Evolutionary conservation across 306 rosid species (phyloP).

Genomic region (Myrica gale): DNA sequence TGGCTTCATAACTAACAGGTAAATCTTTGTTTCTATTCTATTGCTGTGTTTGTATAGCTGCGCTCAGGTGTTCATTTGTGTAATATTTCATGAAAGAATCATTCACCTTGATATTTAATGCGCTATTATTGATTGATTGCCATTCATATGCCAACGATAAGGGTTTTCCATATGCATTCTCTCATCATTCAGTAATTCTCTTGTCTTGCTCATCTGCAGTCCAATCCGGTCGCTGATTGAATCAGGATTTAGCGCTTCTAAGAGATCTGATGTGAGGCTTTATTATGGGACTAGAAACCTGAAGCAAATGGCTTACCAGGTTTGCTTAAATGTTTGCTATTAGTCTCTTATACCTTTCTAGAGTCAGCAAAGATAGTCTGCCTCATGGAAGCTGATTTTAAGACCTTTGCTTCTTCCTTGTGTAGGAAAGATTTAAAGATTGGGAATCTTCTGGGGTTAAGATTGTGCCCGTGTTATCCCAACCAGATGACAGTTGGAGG

Average conservation of each 20-base stretch:
- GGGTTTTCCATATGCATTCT: not conserved
- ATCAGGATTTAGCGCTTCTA: slow-evolving; percentile 64
- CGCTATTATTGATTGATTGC: slow-evolving; percentile 12
- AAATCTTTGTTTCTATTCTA: not conserved
- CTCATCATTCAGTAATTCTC: slow-evolving; percentile 6
- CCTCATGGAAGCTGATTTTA: slow-evolving; percentile 21
- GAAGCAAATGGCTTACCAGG: slow-evolving; percentile 96
- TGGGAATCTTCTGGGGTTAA: slow-evolving; percentile 93
- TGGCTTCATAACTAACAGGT: not conserved
- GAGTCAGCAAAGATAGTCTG: slow-evolving; percentile 10
- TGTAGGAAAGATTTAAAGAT: slow-evolving; percentile 80
- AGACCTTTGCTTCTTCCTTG: slow-evolving; percentile 21
- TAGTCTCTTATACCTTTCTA: not conserved
- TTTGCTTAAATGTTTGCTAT: slow-evolving; percentile 27
- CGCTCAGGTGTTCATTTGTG: not conserved
- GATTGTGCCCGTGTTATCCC: slow-evolving; percentile 89
- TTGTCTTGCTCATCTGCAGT: slow-evolving; percentile 43
- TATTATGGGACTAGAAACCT: slow-evolving; percentile 89
- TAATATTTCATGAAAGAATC: not conserved
- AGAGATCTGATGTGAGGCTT: slow-evolving; percentile 79
- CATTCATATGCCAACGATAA: not conserved
- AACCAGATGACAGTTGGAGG: slow-evolving; percentile 71
- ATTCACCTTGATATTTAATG: not conserved
- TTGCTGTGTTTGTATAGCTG: not conserved
- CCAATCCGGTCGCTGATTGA: slow-evolving; percentile 88